Base-by-base conservation (phyloP, 495 filamentous ascomycete species). In the Platismatia glauca region DNA sequence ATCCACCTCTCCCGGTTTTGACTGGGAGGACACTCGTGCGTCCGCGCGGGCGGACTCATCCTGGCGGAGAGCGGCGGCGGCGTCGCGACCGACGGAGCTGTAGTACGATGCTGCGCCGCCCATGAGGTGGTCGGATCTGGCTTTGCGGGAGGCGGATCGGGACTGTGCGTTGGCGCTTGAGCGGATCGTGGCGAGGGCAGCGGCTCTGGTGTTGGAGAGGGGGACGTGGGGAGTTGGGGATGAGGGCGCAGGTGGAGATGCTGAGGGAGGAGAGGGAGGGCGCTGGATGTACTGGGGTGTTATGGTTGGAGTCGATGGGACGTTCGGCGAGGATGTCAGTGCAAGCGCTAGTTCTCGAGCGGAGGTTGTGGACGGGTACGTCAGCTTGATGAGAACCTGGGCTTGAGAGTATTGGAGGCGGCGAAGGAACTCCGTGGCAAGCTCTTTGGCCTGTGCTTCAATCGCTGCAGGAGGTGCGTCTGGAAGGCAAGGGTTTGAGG, bases 81-180 rank as follows among this genome's bases (percentile, higher is more conserved):
- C 71, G 34, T 84, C 79, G 52, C 84, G 82, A 18, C 80, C 84
- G 1, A 82, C 70, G 22, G 83, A 71, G 4, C 79, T 77, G 67
- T 91, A 91, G 68, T 87, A 84, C 0, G 82, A 84, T 5, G 86
- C 84, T 7, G 80, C 88, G 33, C 80, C 86, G 22, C 80, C 83
- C 80, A 88, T 86, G 16, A 88, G 71, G 4, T 69, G 84, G 61
- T 86, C 80, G 0, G 88, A 90, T 66, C 78, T 84, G 20, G 81
- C 82, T 62, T 79, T 82, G 38, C 84, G 83, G 66, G 85, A 82
- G 7, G 86, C 81, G 53, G 78, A 75, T 11, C 76, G 74, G 4
- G 88, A 88, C 76, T 89, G 81, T 7, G 71, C 67, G 62, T 85
- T 82, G 3, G 86, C 85, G 9, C 69, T 67, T 0, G 75, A 70